A percentile compares a stretch with the other conserved stretches of the same genome.
These are phyloP conservation scores for Pythium utonaiense DNA, from an alignment of 352 stramenopile genomes.

Conservation along the genomic window DNA sequence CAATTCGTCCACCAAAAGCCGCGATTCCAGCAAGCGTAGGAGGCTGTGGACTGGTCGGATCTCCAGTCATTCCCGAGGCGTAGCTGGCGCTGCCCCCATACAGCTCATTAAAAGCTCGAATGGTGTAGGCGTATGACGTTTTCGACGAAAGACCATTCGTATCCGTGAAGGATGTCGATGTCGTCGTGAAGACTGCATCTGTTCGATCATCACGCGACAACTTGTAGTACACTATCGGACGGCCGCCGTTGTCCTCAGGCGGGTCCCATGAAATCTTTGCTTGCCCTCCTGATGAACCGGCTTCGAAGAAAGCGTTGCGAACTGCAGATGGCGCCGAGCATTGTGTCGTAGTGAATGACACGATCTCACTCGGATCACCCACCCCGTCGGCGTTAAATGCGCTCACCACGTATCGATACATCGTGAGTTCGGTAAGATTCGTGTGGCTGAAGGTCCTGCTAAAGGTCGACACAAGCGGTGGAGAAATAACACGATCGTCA, in stretches of 20 bases:
- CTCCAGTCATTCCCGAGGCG: constrained; percentile 16
- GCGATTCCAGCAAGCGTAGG: constrained; percentile 18
- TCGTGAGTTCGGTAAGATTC: constrained; percentile 33
- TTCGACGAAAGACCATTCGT: constrained; percentile 24
- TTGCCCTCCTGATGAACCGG: constrained; percentile 23
- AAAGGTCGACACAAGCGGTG: too few relatives aligned
- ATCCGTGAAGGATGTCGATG: constrained; percentile 29
- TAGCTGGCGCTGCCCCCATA: constrained; percentile 14
- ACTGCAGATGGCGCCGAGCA: constrained; percentile 27
- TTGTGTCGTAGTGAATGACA: constrained; percentile 16
- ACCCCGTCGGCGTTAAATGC: constrained; percentile 49
- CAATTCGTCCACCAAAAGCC: constrained; percentile 40
- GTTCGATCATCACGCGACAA: constrained; percentile 24
- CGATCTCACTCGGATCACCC: constrained; percentile 24
- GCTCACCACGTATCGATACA: constrained; percentile 42
- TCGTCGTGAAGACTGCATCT: constrained; percentile 4
- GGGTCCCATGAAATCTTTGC: constrained; percentile 39
- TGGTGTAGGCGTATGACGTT: constrained; percentile 34
- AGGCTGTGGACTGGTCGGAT: constrained; percentile 27
- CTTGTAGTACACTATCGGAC: constrained; percentile 39
- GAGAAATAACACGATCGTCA: too few relatives aligned
- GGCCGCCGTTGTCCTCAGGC: constrained; percentile 44
- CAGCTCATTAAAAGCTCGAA: constrained; percentile 47
- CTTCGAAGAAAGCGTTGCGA: constrained; percentile 15
- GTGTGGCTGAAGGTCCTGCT: constrained; percentile 37